A percentile compares a stretch with the other conserved stretches of the same genome.
Evolutionary conservation across 768 basidiomycete species (phyloP).

Genomic region (Tylopilus vinaceipallidus): DNA sequence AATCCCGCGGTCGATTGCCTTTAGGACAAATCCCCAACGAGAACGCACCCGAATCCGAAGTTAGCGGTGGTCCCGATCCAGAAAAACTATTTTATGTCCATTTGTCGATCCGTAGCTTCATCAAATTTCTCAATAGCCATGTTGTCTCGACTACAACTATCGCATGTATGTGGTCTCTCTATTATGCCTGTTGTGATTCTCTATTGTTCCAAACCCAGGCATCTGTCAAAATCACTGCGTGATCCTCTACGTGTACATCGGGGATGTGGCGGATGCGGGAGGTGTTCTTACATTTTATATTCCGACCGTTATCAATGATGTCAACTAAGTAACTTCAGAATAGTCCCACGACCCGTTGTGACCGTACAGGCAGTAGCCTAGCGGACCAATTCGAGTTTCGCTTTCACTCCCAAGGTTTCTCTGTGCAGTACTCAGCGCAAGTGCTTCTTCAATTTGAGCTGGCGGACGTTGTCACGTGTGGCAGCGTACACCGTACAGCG

Average conservation of each 20-base stretch:
- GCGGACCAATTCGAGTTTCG: too few relatives aligned
- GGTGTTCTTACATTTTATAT: slow-evolving; percentile 89
- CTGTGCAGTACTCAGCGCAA: too few relatives aligned
- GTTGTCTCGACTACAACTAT: slow-evolving; percentile 82
- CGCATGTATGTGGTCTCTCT: slow-evolving; percentile 56
- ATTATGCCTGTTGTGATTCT: not conserved
- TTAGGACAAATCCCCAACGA: slow-evolving; percentile 29
- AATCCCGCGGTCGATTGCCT: slow-evolving; percentile 4
- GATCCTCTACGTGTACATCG: slow-evolving; percentile 88
- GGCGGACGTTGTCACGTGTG: too few relatives aligned
- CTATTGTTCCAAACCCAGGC: slow-evolving; percentile 40
- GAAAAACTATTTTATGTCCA: slow-evolving; percentile 61
- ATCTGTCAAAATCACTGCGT: slow-evolving; percentile 81
- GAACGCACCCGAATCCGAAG: slow-evolving; percentile 33
- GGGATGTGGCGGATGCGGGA: slow-evolving; percentile 72
- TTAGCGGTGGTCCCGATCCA: slow-evolving; percentile 46
- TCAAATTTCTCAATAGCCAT: slow-evolving; percentile 80
- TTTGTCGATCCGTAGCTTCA: slow-evolving; percentile 70
- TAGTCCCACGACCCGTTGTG: too few relatives aligned
- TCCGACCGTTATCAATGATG: slow-evolving; percentile 70
- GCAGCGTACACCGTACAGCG: too few relatives aligned
- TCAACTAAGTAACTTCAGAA: too few relatives aligned
- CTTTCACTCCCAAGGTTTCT: too few relatives aligned
- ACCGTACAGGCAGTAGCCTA: too few relatives aligned
- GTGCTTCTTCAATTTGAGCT: not conserved